Percentiles rank a stretch among this genome's conserved stretches.
phyloP scores from a whole-genome alignment of 2,329 filamentous ascomycete species.

The Botrytis aclada region DNA sequence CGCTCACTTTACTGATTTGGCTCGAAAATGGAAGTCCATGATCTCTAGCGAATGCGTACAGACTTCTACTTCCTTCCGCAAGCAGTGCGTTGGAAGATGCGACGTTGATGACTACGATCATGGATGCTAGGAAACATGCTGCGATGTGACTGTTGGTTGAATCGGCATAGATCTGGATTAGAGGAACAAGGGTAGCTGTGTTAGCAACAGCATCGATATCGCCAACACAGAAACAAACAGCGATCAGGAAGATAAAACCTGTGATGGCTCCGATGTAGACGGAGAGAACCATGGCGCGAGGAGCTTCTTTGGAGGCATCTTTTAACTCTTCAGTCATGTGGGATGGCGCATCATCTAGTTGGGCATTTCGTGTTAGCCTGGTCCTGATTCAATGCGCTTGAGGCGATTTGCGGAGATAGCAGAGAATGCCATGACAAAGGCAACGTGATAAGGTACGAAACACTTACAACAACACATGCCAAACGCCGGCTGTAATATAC shows the following conservation, averaged over 20 bases:
- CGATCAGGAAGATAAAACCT: slow-evolving; percentile 48
- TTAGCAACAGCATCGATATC: slow-evolving; percentile 45
- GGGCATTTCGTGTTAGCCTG: slow-evolving; percentile 26
- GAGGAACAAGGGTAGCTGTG: slow-evolving; percentile 46
- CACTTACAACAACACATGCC: slow-evolving; percentile 49
- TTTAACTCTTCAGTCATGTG: slow-evolving; percentile 57
- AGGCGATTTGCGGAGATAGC: background rate
- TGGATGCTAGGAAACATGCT: slow-evolving; percentile 47
- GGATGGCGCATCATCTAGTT: slow-evolving; percentile 42
- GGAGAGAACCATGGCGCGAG: slow-evolving; percentile 47
- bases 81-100: slow-evolving; percentile 42
- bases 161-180: slow-evolving; percentile 51
- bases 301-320: slow-evolving; percentile 49
- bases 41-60: slow-evolving; percentile 50
- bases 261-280: slow-evolving; percentile 47
- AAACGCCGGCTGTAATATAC: slow-evolving; percentile 52
- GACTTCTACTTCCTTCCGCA: slow-evolving; percentile 40
- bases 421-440: background rate
- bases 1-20: slow-evolving; percentile 46
- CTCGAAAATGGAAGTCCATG: slow-evolving; percentile 51
- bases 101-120: slow-evolving; percentile 44
- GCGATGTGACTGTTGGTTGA: slow-evolving; percentile 45
- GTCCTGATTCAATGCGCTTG: background rate
- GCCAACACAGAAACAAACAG: slow-evolving; percentile 51
- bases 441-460: background rate